Conservation (phyloP, 768 basidiomycete genomes). For the Sarcodon sp. region DNA sequence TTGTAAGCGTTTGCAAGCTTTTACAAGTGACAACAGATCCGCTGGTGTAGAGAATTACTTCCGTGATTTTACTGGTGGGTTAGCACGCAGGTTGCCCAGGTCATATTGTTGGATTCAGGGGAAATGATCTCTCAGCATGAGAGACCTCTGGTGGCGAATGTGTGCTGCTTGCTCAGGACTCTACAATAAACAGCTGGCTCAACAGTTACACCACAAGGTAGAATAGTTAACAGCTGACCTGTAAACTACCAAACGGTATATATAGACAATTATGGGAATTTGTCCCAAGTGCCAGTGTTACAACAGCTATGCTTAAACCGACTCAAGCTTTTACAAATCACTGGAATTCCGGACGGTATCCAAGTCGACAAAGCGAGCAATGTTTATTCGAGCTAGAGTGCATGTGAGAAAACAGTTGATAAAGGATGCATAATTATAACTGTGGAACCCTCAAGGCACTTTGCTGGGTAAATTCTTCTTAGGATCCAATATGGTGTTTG, state of each 20-base stretch:
- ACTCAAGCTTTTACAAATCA: slow-evolving; percentile 42
- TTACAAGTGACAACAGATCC: too few species aligned
- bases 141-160: slow-evolving; percentile 37
- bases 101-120: background rate
- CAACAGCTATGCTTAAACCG: too few species aligned
- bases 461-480: slow-evolving; percentile 58
- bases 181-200: slow-evolving; percentile 15
- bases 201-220: too few species aligned
- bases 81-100: too few species aligned
- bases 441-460: slow-evolving; percentile 36
- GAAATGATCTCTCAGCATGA: background rate
- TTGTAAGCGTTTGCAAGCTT: too few species aligned
- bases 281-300: too few species aligned
- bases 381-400: slow-evolving; percentile 56
- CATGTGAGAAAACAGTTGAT: slow-evolving; percentile 23
- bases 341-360: slow-evolving; percentile 57
- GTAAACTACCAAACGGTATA: too few species aligned
- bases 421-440: background rate
- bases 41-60: too few species aligned
- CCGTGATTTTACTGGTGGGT: too few species aligned
- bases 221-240: too few species aligned
- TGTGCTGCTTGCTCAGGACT: slow-evolving; percentile 73
- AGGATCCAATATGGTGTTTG: slow-evolving; percentile 27
- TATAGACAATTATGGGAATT: too few species aligned
- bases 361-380: slow-evolving; percentile 53